Base-by-base conservation (phyloP, 2,329 filamentous ascomycete species). In the Boeremia exigua region DNA sequence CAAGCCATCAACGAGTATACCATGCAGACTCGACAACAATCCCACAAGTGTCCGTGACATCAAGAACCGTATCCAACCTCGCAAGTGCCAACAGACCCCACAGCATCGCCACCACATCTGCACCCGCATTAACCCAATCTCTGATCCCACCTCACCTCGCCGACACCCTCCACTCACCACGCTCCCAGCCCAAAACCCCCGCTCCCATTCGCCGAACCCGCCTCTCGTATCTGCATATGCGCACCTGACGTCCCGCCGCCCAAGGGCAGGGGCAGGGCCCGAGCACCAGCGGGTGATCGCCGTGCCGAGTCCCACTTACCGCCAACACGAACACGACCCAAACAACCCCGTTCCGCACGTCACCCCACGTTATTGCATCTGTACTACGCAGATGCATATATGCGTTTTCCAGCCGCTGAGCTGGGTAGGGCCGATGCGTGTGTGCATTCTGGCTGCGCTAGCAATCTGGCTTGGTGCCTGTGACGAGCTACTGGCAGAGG, bases 281-380 rank as follows among this genome's bases (percentile, higher is more conserved):
- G 7, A 29, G 19, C 23, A 38, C 23, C 43, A 44, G 33, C 48
- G 49, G 34, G 29, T 40, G 49, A 46, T 52, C 43, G 19, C 29
- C 43, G 15, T 30, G 23, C 12, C 27, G 14, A 25, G 30, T 27
- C 23, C 19, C 30, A 29, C n/a, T 40, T 40, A 8, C 39, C 27
- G 25, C 34, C 14, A 23, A 14, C 40, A 17, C 36, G 15, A 40
- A 23, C n/a, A 42, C 15, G 12, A 10, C 12, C 15, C 34, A 19
- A 23, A 17, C 6, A 25, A 2, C 3, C 4, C 11, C 34, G 19
- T 25, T 17, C 19, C 28, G 17, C 19, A 28, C 27, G 23, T 33
- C 34, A 40, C 40, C 34, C 40, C 42, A n/a, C 28, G 23, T 40
- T 23, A 2, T 6, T 30, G 29, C 29, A 30, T 30, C 29, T 23